Base-by-base conservation (phyloP, 441 rosid species). In the Theobroma grandiflorum region DNA sequence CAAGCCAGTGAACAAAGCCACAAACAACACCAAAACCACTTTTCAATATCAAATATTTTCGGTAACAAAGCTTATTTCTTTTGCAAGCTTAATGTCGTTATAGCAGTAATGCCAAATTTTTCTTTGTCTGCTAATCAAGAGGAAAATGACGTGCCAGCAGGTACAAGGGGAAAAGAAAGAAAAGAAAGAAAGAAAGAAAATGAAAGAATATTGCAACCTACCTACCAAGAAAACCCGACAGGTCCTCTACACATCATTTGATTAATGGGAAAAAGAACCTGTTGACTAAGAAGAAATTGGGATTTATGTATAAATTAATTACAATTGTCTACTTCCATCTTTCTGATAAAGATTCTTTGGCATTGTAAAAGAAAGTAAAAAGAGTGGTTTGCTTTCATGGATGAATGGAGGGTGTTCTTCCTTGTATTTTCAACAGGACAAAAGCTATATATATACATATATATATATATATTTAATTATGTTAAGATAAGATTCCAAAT, bases 401-500 rank as follows among this genome's bases (percentile, higher is more conserved):
- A 50, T 50, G 45, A 67, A 67, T 42, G n/a, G 12, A 40, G 35
- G 49, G 15, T 33, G 40, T 47, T 71, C 26, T 35, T 35, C 45
- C 45, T 72, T 35, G 31, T 0, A 33, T 33, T 18, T 50, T 50
- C 42, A 4, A 50, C 14, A 52, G 58, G 40, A 33, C 57, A 53
- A 26, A 26, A 26, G 31, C 31, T 0, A 26, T 26, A 26, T 26
- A 26, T 26, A 26, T 26, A 26, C 31, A 26, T 26, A 26, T 26
- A 26, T 26, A 26, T 26, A 26, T 26, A 26, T 26, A 26, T 26
- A 26, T 26, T 26, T 26, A 26, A 26, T 26, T 26, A 26, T 26
- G 9, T 42, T 26, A 67, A 11, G 61, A 72, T 74, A 58, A 70
- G 86, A 79, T 81, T 82, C 85, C 78, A 55, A 52, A 65, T 68